phyloP scores from a whole-genome alignment of 371 early-diverging fungal species.

The Smittium culicis region DNA sequence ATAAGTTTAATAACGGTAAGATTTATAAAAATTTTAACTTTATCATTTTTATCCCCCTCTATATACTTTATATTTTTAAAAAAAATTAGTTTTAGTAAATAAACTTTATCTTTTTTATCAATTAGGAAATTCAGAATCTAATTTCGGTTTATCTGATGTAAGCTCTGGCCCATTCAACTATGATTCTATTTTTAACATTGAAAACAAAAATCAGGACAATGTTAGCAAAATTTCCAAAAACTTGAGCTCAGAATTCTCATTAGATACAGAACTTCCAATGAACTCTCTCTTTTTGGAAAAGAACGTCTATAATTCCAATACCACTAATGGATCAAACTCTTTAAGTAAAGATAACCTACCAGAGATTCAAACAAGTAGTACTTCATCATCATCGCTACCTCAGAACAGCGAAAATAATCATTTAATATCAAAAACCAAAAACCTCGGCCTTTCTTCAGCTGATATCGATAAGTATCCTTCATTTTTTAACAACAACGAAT shows the following conservation, averaged over 20 bases:
- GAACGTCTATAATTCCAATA: neutral
- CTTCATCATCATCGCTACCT: neutral
- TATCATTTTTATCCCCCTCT: neutral
- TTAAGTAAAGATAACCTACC: neutral
- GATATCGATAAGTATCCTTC: neutral
- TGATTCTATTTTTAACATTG: neutral
- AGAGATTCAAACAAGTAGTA: neutral
- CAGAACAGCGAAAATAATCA: neutral
- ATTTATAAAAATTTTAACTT: neutral
- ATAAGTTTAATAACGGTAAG: constrained; percentile 17
- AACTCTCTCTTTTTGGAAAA: neutral
- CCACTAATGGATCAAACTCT: neutral
- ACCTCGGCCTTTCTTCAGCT: neutral
- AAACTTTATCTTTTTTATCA: neutral
- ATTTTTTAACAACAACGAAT: neutral
- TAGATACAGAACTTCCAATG: neutral
- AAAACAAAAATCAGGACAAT: neutral
- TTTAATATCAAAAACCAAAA: neutral
- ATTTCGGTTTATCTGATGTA: neutral
- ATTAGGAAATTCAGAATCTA: neutral
- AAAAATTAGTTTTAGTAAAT: neutral
- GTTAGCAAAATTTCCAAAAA: neutral
- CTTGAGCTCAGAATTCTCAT: neutral
- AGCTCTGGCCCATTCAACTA: neutral
- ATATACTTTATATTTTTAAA: neutral